These are phyloP conservation scores for Yamadazyma sp. DNA, from an alignment of 1,139 yeast genomes.

Conservation along the genomic window DNA sequence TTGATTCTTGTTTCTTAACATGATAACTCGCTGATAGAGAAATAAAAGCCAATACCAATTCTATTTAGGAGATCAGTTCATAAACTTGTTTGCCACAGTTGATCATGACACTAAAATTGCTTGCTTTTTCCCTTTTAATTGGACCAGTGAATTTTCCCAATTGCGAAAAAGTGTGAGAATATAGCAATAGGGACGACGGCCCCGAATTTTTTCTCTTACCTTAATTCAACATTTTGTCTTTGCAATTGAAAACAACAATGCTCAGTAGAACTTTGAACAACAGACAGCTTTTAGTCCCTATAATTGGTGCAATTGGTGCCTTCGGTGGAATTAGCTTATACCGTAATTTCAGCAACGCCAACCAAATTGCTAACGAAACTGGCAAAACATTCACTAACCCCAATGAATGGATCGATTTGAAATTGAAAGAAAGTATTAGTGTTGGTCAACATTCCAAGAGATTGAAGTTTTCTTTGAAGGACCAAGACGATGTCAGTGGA, in stretches of 20 bases:
- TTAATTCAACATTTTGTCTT: background rate
- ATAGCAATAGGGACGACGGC: background rate
- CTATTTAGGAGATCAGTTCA: too few species aligned
- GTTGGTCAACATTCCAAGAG: conserved; percentile 66
- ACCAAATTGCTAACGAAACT: conserved; percentile 45
- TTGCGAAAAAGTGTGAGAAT: background rate
- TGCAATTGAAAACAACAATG: conserved; percentile 5
- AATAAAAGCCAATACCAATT: too few species aligned
- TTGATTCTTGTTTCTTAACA: conserved; percentile 35
- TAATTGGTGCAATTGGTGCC: conserved; percentile 17
- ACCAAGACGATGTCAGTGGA: conserved; percentile 71
- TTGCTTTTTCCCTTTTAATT: background rate
- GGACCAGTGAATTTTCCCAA: background rate
- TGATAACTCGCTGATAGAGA: too few species aligned
- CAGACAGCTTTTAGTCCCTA: conserved; percentile 11
- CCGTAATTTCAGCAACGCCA: conserved; percentile 34
- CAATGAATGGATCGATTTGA: conserved; percentile 79
- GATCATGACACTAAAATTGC: conserved; percentile 1
- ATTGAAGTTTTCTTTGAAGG: conserved; percentile 71
- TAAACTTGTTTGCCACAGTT: background rate
- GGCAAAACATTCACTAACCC: conserved; percentile 65
- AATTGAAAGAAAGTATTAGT: conserved; percentile 56
- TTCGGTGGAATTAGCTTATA: conserved; percentile 58
- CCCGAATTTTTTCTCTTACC: background rate
- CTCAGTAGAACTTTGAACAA: conserved; percentile 11